Evolutionary conservation across 176 grass and related monocot species (phyloP).

Genomic region (Juncus inflexus): DNA sequence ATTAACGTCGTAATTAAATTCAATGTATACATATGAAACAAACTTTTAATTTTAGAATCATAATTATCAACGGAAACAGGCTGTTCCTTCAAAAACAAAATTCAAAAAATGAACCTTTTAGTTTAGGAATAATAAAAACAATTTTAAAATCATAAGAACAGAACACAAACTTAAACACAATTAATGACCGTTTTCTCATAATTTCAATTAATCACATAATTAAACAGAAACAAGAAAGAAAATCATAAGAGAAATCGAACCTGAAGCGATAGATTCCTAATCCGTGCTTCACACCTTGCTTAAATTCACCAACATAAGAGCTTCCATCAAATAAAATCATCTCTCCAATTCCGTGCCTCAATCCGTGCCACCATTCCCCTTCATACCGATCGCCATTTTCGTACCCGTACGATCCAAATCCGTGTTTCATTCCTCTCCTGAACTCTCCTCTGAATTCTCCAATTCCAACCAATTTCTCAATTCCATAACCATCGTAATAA

Average conservation of each 20-base stretch:
- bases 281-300: conserved; percentile 56
- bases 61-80: background rate
- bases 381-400: conserved; percentile 63
- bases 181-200: too few relatives aligned
- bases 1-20: background rate
- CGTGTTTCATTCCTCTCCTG: conserved; percentile 40
- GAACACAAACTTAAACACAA: background rate
- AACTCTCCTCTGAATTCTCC: conserved; percentile 65
- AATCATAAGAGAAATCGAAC: conserved; percentile 22
- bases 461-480: conserved; percentile 52
- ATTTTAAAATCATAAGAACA: background rate
- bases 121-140: background rate
- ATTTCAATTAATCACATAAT: conserved; percentile 10
- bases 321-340: conserved; percentile 49
- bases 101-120: background rate
- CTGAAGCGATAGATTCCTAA: conserved; percentile 57
- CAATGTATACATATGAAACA: too few relatives aligned
- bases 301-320: conserved; percentile 67
- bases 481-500: conserved; percentile 57
- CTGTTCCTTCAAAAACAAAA: background rate
- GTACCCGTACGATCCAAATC: conserved; percentile 51
- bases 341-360: conserved; percentile 55
- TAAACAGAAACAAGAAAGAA: background rate
- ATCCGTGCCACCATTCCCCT: conserved; percentile 48
- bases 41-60: background rate